Conservation (phyloP, 2,329 filamentous ascomycete genomes). For the Neofusicoccum kwambonambiense region DNA sequence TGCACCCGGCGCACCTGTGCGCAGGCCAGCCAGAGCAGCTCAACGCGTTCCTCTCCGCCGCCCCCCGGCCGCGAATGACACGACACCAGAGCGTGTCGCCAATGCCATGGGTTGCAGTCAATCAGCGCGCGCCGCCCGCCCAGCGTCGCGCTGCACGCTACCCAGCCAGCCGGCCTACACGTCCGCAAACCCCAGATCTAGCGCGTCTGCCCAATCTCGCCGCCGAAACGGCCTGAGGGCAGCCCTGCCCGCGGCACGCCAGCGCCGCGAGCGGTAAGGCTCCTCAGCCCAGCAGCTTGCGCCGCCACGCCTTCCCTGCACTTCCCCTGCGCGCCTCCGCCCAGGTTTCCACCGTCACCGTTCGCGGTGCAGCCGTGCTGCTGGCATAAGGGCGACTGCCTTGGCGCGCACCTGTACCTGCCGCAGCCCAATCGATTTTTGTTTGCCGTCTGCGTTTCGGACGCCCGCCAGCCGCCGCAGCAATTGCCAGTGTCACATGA, state of each 20-base stretch:
- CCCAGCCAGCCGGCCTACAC: background rate
- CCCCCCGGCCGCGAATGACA: slow-evolving; percentile 13
- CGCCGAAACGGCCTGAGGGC: background rate
- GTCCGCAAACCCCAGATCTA: slow-evolving; percentile 14
- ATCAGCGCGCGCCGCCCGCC: slow-evolving; percentile 4
- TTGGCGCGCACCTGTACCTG: slow-evolving; percentile 5
- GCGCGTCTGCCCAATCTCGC: slow-evolving; percentile 13
- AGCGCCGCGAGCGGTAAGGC: slow-evolving; percentile 12
- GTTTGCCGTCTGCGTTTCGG: background rate
- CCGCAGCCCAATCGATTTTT: slow-evolving; percentile 8
- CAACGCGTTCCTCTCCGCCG: slow-evolving; percentile 14
- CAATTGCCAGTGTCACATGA: slow-evolving; percentile 1
- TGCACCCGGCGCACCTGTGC: background rate
- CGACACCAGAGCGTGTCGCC: slow-evolving; percentile 3
- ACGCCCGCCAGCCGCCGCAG: background rate
- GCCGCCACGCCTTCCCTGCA: slow-evolving; percentile 13
- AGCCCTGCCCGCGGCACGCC: slow-evolving; percentile 13
- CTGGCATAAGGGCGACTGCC: slow-evolving; percentile 3
- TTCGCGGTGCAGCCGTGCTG: slow-evolving; percentile 10
- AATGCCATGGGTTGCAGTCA: background rate
- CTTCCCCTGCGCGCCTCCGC: slow-evolving; percentile 4
- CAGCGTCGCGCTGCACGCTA: slow-evolving; percentile 3
- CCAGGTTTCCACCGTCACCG: slow-evolving; percentile 14
- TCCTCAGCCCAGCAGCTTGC: slow-evolving; percentile 6
- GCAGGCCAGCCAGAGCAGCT: background rate